Base-by-base conservation (phyloP, 2,329 filamentous ascomycete genomes). In the Claviceps arundinis region DNA sequence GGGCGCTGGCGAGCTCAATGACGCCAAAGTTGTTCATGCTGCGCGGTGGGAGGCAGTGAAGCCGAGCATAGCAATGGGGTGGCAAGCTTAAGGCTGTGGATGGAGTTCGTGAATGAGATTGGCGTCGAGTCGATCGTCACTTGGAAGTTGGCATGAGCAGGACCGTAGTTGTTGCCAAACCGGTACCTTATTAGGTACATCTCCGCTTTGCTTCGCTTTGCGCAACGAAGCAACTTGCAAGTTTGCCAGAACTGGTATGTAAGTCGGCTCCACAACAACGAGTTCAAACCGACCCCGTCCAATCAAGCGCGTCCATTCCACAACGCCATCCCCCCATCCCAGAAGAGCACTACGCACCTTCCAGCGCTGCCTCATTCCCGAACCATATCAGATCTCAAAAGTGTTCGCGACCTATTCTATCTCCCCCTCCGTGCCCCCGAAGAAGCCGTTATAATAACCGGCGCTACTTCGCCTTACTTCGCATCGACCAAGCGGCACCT, bases 1-100 rank as follows among this genome's bases (percentile, higher is more conserved):
- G 81, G 30, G 81, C 73, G 62, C 80, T 82, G 38, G 88, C 86
- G 53, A 96, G 73, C 60, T 95, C 85, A 68, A 94, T 83, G 61
- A 97, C 88, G 61, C 87, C 85, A 59, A 85, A 84, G 61, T 82
- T 81, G 63, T 81, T 78, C 76, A 81, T 83, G 47, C 51, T 64
- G 54, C 37, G 17, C 19, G 11, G 5, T 41, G 34, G 11, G 24
- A 5, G 17, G 17, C 37, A 17, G 34, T 3, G 22, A 19, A 13
- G 34, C 9, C 16, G n/a, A 24, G 26, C 40, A 24, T 22, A 22
- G 48, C 38, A 19, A 0, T 30, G 50, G 5, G 13, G 11, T 44
- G 4, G 13, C 19, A 26, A 44, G 42, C 7, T 11, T 5, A 42
- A 22, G 40, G 7, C 14, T 34, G 30, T 34, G 30, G 9, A 11